Evolutionary conservation across 1,284 basidiomycete genomes (phyloP).

Genomic region (Thecaphora frezii): DNA sequence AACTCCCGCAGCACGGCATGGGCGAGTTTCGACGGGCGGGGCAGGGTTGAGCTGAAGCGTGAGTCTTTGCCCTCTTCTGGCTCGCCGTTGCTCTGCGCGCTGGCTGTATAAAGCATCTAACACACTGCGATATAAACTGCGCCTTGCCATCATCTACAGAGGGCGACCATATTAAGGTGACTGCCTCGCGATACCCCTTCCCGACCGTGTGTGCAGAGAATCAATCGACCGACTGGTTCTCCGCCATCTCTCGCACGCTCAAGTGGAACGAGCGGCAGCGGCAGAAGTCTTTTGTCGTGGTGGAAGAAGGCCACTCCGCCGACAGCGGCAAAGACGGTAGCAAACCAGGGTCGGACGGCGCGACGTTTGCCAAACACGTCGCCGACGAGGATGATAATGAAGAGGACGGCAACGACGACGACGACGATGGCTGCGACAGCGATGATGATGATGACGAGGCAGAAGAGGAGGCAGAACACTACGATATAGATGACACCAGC

Average conservation of each 20-base stretch:
- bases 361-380: constrained; percentile 29
- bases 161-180: constrained; percentile 99
- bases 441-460: constrained; percentile 26
- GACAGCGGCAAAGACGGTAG: constrained; percentile 15
- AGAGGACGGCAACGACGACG: constrained; percentile 22
- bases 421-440: constrained; percentile 17
- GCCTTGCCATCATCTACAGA: no score
- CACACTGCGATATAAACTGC: no score
- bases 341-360: constrained; percentile 11
- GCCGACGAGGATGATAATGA: constrained; percentile 14
- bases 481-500: constrained; percentile 55
- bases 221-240: constrained; percentile 98
- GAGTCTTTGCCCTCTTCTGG: constrained; percentile 56
- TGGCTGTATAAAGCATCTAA: no score
- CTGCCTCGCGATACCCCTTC: constrained; percentile 96
- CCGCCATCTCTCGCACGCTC: constrained; percentile 88
- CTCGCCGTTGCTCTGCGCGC: neutral
- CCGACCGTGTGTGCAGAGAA: constrained; percentile 97
- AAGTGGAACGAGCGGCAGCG: constrained; percentile 68
- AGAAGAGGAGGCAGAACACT: constrained; percentile 45
- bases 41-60: constrained; percentile 79
- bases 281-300: constrained; percentile 54
- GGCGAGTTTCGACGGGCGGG: constrained; percentile 97
- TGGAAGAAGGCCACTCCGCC: constrained; percentile 74
- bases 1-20: constrained; percentile 97